Percentiles rank a stretch among this genome's conserved stretches.
phyloP scores from a whole-genome alignment of 371 early-diverging fungal genomes.

The Smittium culicis region DNA sequence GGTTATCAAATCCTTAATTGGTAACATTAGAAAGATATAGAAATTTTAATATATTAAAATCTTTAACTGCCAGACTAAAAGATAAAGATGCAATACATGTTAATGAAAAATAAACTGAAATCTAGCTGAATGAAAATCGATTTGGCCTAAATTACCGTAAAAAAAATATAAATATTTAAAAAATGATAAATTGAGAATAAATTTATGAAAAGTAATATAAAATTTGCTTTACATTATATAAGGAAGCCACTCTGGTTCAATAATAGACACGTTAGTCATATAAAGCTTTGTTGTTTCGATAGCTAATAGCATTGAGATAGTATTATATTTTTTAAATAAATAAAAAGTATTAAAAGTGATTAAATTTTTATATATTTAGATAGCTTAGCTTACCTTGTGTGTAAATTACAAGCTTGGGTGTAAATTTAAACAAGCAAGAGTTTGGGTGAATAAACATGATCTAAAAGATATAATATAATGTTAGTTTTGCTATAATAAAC shows the following conservation, averaged over 20 bases:
- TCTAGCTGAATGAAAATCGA: neutral
- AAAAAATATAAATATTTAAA: neutral
- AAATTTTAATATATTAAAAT: too few relatives aligned
- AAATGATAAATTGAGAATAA: neutral
- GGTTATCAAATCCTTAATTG: too few relatives aligned
- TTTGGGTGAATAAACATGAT: neutral
- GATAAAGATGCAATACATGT: too few relatives aligned
- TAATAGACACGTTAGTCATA: neutral
- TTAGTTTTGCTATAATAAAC: too few relatives aligned
- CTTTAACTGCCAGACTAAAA: too few relatives aligned
- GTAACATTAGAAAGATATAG: too few relatives aligned
- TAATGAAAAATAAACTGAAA: too few relatives aligned
- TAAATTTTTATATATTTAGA: neutral
- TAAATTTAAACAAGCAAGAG: neutral
- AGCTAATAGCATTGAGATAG: neutral
- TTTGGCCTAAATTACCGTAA: conserved; percentile 1
- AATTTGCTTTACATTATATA: neutral
- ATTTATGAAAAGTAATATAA: neutral
- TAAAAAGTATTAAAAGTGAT: neutral
- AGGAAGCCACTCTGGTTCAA: neutral
- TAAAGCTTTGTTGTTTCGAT: neutral
- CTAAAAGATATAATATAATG: too few relatives aligned
- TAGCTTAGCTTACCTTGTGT: neutral
- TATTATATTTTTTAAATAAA: neutral
- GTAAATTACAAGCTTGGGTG: neutral